Conservation (phyloP, 1,284 basidiomycete species). For the Boletus subluridellus region DNA sequence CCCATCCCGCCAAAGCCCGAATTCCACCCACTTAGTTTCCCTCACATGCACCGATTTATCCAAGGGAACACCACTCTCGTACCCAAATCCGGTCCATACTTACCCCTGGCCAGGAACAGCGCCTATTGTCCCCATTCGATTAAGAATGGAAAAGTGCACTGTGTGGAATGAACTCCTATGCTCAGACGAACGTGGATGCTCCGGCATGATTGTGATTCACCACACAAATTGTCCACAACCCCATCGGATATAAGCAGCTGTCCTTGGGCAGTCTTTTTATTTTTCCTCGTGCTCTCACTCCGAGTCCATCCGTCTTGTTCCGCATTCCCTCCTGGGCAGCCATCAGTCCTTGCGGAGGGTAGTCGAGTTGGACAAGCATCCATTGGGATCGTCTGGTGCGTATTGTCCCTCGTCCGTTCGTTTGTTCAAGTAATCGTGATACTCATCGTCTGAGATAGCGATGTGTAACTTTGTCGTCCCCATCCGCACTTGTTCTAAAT, state of each 20-base stretch:
- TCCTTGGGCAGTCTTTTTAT: background rate
- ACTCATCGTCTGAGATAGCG: background rate
- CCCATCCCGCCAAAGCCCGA: background rate
- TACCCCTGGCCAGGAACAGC: background rate
- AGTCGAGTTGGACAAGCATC: background rate
- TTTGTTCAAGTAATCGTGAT: background rate
- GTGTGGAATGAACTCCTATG: slow-evolving; percentile 9
- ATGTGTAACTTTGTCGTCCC: slow-evolving; percentile 31
- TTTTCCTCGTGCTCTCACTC: background rate
- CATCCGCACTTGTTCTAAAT: slow-evolving; percentile 31
- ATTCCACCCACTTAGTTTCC: background rate
- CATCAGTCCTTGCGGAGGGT: background rate
- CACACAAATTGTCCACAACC: background rate
- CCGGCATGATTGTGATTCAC: slow-evolving; percentile 10
- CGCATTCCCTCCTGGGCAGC: background rate
- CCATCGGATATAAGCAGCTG: slow-evolving; percentile 13
- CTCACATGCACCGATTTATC: background rate
- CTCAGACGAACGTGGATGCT: background rate
- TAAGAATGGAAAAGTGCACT: slow-evolving; percentile 11
- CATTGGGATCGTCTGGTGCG: slow-evolving; percentile 1
- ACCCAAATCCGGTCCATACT: slow-evolving; percentile 4
- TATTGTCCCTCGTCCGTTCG: background rate
- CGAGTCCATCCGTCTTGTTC: background rate
- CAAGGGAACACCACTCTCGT: background rate
- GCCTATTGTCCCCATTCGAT: slow-evolving; percentile 11